Conservation (phyloP, 805 yeast genomes). For the Kregervanrija fluxuum region DNA sequence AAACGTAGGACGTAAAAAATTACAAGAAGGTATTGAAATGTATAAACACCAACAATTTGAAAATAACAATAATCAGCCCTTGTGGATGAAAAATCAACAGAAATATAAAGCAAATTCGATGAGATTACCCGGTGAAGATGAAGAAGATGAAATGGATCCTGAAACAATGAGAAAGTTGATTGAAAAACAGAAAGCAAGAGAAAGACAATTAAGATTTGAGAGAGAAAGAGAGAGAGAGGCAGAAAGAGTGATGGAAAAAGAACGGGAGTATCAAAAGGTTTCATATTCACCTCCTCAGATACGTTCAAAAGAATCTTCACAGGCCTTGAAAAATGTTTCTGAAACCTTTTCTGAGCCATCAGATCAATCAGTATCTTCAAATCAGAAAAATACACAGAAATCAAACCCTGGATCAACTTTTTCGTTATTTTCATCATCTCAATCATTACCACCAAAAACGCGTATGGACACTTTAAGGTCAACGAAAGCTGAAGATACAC, state of each 20-base stretch:
- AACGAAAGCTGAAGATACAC: conserved; percentile 11
- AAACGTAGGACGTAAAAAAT: conserved; percentile 51
- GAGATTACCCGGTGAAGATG: conserved; percentile 30
- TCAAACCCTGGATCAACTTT: too few species aligned
- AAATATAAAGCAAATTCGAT: conserved; percentile 37
- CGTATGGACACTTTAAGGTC: conserved; percentile 10
- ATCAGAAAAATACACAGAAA: too few species aligned
- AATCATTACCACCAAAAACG: background rate
- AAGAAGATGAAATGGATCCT: conserved; percentile 38
- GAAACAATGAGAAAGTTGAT: conserved; percentile 34
- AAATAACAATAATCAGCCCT: conserved; percentile 39
- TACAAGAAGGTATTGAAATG: conserved; percentile 56
- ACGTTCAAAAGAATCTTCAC: conserved; percentile 1
- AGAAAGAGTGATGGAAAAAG: conserved; percentile 4
- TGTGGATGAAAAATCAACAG: conserved; percentile 66
- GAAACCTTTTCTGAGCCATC: too few species aligned
- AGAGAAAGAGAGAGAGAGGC: conserved; percentile 10
- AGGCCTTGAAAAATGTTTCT: too few species aligned
- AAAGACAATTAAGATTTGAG: conserved; percentile 19
- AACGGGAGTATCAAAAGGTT: background rate
- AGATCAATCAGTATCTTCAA: too few species aligned
- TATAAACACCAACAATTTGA: conserved; percentile 34
- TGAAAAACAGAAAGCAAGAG: conserved; percentile 32
- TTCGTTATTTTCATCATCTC: background rate
- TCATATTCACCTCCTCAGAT: background rate